A percentile compares a stretch with the other conserved stretches of the same genome.
phyloP scores from a whole-genome alignment of 169 alveolate genomes.

The Cryptosporidium sp. region DNA sequence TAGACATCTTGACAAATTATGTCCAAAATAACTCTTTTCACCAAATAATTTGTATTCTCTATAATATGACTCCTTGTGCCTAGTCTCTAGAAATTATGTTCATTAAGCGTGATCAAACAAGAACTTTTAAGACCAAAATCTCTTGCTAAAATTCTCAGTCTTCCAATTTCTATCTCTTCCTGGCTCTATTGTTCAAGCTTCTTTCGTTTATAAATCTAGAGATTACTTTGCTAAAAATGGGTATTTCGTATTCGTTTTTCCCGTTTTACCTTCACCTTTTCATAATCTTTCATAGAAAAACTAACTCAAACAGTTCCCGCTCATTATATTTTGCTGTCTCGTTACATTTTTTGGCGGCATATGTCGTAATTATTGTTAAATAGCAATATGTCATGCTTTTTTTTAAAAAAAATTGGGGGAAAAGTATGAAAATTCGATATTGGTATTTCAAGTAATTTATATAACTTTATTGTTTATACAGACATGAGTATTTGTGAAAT shows the following conservation, averaged over 20 bases:
- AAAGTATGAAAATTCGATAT: too few relatives aligned
- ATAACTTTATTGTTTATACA: too few relatives aligned
- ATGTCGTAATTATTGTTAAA: not conserved
- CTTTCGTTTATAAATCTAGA: not conserved
- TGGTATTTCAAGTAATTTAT: too few relatives aligned
- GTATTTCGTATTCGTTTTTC: not conserved
- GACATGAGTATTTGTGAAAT: too few relatives aligned
- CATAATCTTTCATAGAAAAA: not conserved
- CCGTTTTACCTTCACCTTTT: not conserved
- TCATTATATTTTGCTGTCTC: conserved; percentile 1
- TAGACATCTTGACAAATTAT: conserved; percentile 25
- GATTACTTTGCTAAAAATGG: not conserved
- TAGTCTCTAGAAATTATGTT: not conserved
- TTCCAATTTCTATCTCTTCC: not conserved
- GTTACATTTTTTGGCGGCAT: conserved; percentile 22
- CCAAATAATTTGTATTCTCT: not conserved
- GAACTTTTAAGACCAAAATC: not conserved
- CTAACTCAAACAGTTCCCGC: not conserved
- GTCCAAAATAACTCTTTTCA: not conserved
- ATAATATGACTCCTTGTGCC: conserved; percentile 9
- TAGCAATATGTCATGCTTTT: too few relatives aligned
- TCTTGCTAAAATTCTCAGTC: not conserved
- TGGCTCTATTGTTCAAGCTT: not conserved
- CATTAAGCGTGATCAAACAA: not conserved
- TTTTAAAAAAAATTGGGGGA: too few relatives aligned